Conservation (phyloP, 306 rosid species). For the Trichosanthes truncata region DNA sequence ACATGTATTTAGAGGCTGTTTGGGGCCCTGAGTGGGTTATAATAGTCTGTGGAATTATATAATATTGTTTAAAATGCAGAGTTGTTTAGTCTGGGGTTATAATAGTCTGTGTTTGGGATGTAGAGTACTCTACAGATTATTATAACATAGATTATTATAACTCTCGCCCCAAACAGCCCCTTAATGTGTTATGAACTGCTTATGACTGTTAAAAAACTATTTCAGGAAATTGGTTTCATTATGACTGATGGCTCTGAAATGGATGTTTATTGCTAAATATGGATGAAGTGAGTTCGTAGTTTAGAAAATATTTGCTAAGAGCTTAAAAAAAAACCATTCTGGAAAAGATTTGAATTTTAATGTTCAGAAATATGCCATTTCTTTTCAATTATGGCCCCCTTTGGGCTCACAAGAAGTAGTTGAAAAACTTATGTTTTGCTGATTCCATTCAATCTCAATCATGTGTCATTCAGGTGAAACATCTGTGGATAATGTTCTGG, state of each 20-base stretch:
- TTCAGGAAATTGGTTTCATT: not conserved
- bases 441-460: not conserved
- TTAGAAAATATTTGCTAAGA: not conserved
- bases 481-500: slow-evolving; percentile 38
- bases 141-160: no score
- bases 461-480: slow-evolving; percentile 35
- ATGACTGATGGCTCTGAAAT: not conserved
- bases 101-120: no score
- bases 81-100: no score
- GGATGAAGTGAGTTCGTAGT: not conserved
- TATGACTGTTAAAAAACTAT: not conserved
- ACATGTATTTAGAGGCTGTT: no score
- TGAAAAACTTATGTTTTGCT: not conserved
- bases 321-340: not conserved
- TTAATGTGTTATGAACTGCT: not conserved
- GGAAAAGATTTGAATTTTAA: not conserved
- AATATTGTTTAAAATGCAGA: no score
- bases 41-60: no score
- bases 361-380: not conserved
- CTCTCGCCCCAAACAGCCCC: no score
- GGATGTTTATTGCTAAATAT: not conserved
- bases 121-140: no score
- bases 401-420: not conserved
- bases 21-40: no score
- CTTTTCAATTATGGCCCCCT: not conserved